Evolutionary conservation across 2,329 filamentous ascomycete genomes (phyloP).

Genomic region (Phyllosticta capitalensis): DNA sequence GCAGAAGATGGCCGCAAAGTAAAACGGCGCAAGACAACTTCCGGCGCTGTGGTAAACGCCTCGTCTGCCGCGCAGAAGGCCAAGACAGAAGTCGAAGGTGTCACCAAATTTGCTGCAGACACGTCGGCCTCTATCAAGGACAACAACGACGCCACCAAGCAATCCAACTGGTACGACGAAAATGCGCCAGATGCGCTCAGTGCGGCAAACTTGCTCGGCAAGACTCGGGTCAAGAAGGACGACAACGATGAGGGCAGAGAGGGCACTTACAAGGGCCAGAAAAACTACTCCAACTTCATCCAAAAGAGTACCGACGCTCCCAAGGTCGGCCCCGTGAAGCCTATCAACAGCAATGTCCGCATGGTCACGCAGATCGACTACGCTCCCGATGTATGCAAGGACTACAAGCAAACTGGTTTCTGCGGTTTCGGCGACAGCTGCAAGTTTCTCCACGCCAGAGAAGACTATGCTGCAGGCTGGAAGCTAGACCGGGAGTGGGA

Average conservation of each 20-base stretch:
- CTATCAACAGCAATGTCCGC: slow-evolving; percentile 69
- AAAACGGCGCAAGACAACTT: slow-evolving; percentile 62
- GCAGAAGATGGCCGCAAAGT: slow-evolving; percentile 70
- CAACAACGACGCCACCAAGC: slow-evolving; percentile 82
- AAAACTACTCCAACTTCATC: slow-evolving; percentile 55
- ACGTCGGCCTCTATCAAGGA: slow-evolving; percentile 52
- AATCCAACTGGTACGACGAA: slow-evolving; percentile 82
- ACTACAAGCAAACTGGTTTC: slow-evolving; percentile 65
- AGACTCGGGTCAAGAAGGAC: slow-evolving; percentile 32
- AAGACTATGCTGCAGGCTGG: slow-evolving; percentile 86
- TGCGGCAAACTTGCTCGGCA: slow-evolving; percentile 50
- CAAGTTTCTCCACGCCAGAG: slow-evolving; percentile 68
- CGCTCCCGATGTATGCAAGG: slow-evolving; percentile 88
- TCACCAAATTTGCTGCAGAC: slow-evolving; percentile 52
- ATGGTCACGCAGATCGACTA: slow-evolving; percentile 88
- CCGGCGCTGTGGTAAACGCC: slow-evolving; percentile 54
- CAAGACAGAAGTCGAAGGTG: slow-evolving; percentile 29
- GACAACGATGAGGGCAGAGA: slow-evolving; percentile 22
- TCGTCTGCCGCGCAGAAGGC: slow-evolving; percentile 47
- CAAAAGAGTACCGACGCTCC: slow-evolving; percentile 71
- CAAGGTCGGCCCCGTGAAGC: slow-evolving; percentile 76
- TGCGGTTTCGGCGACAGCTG: slow-evolving; percentile 70
- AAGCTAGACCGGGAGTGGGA: slow-evolving; percentile 95
- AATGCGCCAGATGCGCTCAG: slow-evolving; percentile 42
- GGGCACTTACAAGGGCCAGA: slow-evolving; percentile 67